Conservation (phyloP, 2,329 filamentous ascomycete genomes). For the Epichloe aotearoae region DNA sequence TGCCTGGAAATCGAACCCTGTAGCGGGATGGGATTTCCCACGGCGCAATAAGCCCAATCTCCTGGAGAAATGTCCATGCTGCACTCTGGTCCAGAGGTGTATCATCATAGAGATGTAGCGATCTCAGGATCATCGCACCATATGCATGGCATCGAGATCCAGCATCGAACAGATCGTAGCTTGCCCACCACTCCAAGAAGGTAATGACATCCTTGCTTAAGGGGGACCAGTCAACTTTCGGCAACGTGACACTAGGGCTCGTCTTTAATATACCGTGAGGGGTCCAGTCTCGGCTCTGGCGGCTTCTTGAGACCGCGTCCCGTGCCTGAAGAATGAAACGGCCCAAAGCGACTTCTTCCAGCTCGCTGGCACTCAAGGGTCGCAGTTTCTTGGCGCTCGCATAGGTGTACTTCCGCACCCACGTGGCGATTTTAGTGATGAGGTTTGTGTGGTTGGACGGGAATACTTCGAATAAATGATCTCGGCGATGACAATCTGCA, state of each 20-base stretch:
- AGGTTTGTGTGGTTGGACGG: conserved; percentile 17
- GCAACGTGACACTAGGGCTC: conserved; percentile 12
- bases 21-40: conserved; percentile 58
- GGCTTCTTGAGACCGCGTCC: conserved; percentile 35
- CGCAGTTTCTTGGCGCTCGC: conserved; percentile 8
- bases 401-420: conserved; percentile 21
- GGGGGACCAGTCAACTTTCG: conserved; percentile 15
- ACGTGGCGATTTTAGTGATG: conserved; percentile 18
- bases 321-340: conserved; percentile 38
- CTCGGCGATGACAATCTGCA: conserved; percentile 32
- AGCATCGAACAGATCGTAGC: conserved; percentile 38
- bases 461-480: conserved; percentile 47
- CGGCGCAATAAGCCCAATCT: conserved; percentile 57
- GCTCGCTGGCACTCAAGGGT: conserved; percentile 8
- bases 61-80: conserved; percentile 56
- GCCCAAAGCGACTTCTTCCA: conserved; percentile 17
- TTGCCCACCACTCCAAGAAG: conserved; percentile 59
- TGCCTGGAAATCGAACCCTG: conserved; percentile 38
- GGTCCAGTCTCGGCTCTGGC: conserved; percentile 35
- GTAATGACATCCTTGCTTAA: conserved; percentile 38
- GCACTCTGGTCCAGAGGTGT: conserved; percentile 28
- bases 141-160: conserved; percentile 43
- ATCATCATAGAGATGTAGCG: conserved; percentile 44
- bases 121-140: conserved; percentile 51
- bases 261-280: conserved; percentile 31